Base-by-base conservation (phyloP, 2,329 filamentous ascomycete genomes). In the Penicillium sp. region DNA sequence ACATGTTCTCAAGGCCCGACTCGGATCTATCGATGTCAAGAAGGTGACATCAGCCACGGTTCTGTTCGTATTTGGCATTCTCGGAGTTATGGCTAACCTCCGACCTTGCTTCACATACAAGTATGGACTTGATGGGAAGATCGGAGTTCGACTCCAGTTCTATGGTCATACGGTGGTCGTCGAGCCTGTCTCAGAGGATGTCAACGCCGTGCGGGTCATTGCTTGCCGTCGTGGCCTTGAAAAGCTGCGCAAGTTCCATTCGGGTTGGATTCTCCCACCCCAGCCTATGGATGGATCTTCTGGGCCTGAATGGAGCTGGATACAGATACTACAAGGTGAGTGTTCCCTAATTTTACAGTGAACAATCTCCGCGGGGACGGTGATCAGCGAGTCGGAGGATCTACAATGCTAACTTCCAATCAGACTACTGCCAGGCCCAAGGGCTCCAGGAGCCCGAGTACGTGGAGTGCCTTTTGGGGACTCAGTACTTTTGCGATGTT, bases 61-160 rank as follows among this genome's bases (percentile, higher is more conserved):
- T 1, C 41, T 73, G 6, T 73, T 70, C 16, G 65, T 59, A 47
- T 73, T 72, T 48, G 67, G 66, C 10, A 61, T 70, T 1, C 41
- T 74, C 6, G 51, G 57, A 1, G 51, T 65, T 6, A 61, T 68
- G 44, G 60, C 59, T 10, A 42, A 55, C 7, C 58, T 72, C 9
- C 42, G 53, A 6, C 68, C 70, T 0, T 48, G 45, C 1, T 68
- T 69, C 38, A 49, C 63, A 1, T 70, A 61, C 53, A 58, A 52
- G 21, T 46, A 57, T 28, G 60, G 59, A 3, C 26, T 46, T n/a
- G 42, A 44, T 26, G 52, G 53, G 10, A 57, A 46, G 45, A 44
- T 54, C 8, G 59, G 58, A 0, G 60, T 64, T 5, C 68, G 55
- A 21, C 57, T 74, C 15, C 65, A 61, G 0, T 52, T 72, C 33